Percentiles rank a stretch among this genome's conserved stretches.
Evolutionary conservation across 106 monocot genomes (phyloP).

Genomic region (Acorus gramineus): DNA sequence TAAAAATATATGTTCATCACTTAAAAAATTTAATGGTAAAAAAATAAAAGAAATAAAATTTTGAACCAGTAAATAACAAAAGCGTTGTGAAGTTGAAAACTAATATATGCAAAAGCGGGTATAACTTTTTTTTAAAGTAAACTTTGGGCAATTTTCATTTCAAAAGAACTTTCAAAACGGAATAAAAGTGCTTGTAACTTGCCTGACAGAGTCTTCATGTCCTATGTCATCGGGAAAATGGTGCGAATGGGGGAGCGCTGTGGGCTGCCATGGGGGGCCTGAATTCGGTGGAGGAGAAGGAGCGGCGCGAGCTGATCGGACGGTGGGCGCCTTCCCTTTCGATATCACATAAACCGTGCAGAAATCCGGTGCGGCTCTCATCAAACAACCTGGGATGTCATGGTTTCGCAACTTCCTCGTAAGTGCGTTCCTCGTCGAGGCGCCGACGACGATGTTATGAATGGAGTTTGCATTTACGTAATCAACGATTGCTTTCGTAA

Average conservation of each 20-base stretch:
- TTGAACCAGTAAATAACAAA: too few species aligned
- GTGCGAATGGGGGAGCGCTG: not conserved
- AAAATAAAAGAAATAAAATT: too few species aligned
- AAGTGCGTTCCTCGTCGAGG: conserved; percentile 42
- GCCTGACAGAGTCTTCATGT: conserved; percentile 37
- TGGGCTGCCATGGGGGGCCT: not conserved
- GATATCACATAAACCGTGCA: conserved; percentile 71
- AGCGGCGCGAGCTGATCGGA: conserved; percentile 25
- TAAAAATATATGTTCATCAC: too few species aligned
- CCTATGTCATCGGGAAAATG: not conserved
- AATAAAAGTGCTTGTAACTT: not conserved
- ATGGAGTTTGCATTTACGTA: conserved; percentile 39
- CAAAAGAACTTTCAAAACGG: too few species aligned
- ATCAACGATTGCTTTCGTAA: conserved; percentile 49
- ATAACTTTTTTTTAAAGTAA: too few species aligned
- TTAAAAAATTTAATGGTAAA: too few species aligned
- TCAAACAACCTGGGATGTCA: conserved; percentile 54
- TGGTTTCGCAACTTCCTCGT: conserved; percentile 70
- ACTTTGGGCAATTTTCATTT: too few species aligned
- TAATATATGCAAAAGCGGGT: too few species aligned
- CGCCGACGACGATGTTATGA: conserved; percentile 55
- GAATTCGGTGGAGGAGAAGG: not conserved
- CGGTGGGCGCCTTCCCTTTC: conserved; percentile 42
- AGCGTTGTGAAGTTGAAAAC: too few species aligned
- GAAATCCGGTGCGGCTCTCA: conserved; percentile 65